Conservation (phyloP, 2,329 filamentous ascomycete species). For the Aureobasidium sp. region DNA sequence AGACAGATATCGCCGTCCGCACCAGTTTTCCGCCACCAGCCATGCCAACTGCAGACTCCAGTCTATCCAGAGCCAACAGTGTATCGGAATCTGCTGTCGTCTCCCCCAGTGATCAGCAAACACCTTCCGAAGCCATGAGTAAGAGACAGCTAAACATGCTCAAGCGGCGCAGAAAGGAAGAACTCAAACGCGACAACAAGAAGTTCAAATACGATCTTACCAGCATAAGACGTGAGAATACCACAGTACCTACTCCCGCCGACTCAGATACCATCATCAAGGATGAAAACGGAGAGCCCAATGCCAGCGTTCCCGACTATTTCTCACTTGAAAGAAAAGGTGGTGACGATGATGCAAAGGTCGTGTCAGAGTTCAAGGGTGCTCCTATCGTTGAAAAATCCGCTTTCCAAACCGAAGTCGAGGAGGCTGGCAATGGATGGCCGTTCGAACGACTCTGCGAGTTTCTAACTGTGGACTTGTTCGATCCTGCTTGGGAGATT, state of each 20-base stretch:
- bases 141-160: constrained; percentile 90
- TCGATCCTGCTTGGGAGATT: constrained; percentile 90
- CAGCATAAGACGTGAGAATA: constrained; percentile 47
- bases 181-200: constrained; percentile 79
- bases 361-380: constrained; percentile 94
- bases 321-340: constrained; percentile 80
- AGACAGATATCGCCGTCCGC: constrained; percentile 49
- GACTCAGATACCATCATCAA: constrained; percentile 48
- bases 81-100: constrained; percentile 31
- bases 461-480: constrained; percentile 86
- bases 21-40: constrained; percentile 38
- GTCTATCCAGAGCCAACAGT: constrained; percentile 36
- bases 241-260: constrained; percentile 48
- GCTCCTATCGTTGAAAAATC: constrained; percentile 73
- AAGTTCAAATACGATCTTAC: constrained; percentile 75
- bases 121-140: constrained; percentile 68
- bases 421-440: constrained; percentile 77
- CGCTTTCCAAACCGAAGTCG: constrained; percentile 68
- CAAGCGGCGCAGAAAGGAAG: constrained; percentile 87
- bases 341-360: constrained; percentile 80
- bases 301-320: constrained; percentile 54
- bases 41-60: constrained; percentile 23
- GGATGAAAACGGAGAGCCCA: constrained; percentile 48
- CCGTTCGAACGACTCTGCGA: constrained; percentile 91
- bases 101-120: constrained; percentile 33